Conservation (phyloP, 257 asterid genomes). For the Scutellaria baicalensis region DNA sequence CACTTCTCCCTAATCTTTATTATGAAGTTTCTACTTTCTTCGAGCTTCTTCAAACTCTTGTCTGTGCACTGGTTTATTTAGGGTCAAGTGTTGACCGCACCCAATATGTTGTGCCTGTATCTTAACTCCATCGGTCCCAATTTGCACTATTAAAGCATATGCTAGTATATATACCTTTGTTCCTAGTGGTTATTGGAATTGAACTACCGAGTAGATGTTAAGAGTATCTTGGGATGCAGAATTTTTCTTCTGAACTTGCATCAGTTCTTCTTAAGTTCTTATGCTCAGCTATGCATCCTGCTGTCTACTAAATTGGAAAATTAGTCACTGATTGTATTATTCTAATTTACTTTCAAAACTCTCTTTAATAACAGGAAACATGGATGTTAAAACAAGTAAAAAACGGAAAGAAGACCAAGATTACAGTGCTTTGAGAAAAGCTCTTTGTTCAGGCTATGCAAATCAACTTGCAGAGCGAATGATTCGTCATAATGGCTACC, state of each 20-base stretch:
- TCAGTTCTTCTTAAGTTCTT: neutral
- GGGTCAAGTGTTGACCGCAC: no score
- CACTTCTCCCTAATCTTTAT: no score
- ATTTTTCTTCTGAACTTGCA: neutral
- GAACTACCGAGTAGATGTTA: neutral
- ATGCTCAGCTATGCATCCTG: neutral
- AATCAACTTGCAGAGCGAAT: slow-evolving; percentile 93
- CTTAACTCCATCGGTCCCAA: neutral
- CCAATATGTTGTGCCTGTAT: no score
- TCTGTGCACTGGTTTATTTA: no score
- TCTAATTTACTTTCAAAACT: neutral
- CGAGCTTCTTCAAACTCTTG: no score
- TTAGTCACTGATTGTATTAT: neutral
- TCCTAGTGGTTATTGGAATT: neutral
- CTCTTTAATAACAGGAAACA: slow-evolving; percentile 39
- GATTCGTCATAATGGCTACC: slow-evolving; percentile 89
- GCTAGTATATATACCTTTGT: neutral
- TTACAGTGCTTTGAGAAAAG: slow-evolving; percentile 67
- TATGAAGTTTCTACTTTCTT: no score
- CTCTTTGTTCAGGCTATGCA: slow-evolving; percentile 80
- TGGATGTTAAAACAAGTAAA: slow-evolving; percentile 56
- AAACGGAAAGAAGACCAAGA: slow-evolving; percentile 49
- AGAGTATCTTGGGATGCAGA: neutral
- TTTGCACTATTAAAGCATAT: neutral
- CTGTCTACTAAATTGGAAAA: neutral